Base-by-base conservation (phyloP, 768 basidiomycete genomes). In the Boletales sp. region DNA sequence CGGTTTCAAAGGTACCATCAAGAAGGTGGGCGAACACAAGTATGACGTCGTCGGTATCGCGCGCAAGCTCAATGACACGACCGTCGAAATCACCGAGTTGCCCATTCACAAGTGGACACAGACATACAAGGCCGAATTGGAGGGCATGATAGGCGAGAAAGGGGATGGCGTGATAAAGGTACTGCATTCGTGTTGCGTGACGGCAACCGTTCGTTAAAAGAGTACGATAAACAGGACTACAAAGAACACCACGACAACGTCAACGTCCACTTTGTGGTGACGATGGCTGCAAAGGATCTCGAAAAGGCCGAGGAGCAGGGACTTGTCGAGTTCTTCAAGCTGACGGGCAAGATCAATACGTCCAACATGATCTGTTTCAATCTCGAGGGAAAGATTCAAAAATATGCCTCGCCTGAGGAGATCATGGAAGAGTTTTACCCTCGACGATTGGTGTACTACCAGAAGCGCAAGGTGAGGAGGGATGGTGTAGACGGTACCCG, bases 301-400 rank as follows among this genome's bases (percentile, higher is more conserved):
- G 79, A 88, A 57, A 89, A 89, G 67, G 93, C 93, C 3, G 92
- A 95, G 64, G 78, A 81, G 53, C 91, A 97, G 63, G 95, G 95
- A 4, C 72, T 99, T 30, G 60, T 84, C 30, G 94, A 97, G 67
- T 90, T 82, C 66, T 97, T 99, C 84, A 95, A 93, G 70, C 73
- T 97, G 53, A 83, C 83, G 13, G 70, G 78, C 41, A 90, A 94
- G 67, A 71, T 99, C 67, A 87, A 78, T 67, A 97, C 92, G 14
- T 80, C 82, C 65, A 99, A 99, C 73, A 98, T 99, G 97, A 97
- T 98, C 15, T 94, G 92, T 70, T 99, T 99, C 68, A 95, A 99
- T 69, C 81, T 90, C 52, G 89, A 94, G 15, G 87, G 91, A 58
- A 97, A 95, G 74, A 95, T 99, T 72, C 92, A 86, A 73, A 94